Evolutionary conservation across 805 yeast genomes (phyloP), one percentile per base, ranked within the genome.

Genomic region (Teunomyces atbi): DNA sequence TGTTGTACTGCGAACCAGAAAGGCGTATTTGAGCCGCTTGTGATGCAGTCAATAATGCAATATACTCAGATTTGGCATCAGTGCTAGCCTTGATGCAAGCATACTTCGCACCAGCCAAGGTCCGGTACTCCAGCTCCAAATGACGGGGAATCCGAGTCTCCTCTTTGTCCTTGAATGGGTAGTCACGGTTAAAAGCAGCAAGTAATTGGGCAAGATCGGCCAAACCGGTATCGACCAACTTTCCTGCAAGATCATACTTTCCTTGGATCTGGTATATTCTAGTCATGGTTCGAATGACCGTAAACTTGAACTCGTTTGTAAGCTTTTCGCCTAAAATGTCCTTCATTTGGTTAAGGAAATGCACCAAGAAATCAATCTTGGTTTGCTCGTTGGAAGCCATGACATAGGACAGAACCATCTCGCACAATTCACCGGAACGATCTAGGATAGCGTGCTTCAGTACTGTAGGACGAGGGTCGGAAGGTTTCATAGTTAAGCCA

Each of bases 221-320:
- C 32, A 68, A 35, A 1, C 70, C 71, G 15, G 47, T 55, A 7
- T 54, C 52, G 5, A 65, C 49, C 43, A 68, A 59, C 12, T 55
- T 54, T 11, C 40, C 42, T 1, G 68, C 64, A 26, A 55, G 49
- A 6, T 48, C 46, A 5, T 52, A 34, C 29, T 66, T 59, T 13
- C 64, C 62, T 20, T 58, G 58, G 4, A 46, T 45, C 12, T 51
- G 52, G 50, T 67, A 65, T 3, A 66, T 48, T 29, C 53, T 54
- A 15, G 65, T 59, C 71, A 70, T 62, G 27, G 64, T 65, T 23
- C 47, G 47, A 42, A 54, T 59, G 23, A 68, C 53, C 8, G 59
- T 51, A 29, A 61, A 53, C 18, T 64, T 57, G 41, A 66, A 59
- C 18, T 53, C 57, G 19, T 46, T 45, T 15, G 60, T 52, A 21